phyloP scores from a whole-genome alignment of 2,329 filamentous ascomycete genomes.

The Colletotrichum nymphaeae region DNA sequence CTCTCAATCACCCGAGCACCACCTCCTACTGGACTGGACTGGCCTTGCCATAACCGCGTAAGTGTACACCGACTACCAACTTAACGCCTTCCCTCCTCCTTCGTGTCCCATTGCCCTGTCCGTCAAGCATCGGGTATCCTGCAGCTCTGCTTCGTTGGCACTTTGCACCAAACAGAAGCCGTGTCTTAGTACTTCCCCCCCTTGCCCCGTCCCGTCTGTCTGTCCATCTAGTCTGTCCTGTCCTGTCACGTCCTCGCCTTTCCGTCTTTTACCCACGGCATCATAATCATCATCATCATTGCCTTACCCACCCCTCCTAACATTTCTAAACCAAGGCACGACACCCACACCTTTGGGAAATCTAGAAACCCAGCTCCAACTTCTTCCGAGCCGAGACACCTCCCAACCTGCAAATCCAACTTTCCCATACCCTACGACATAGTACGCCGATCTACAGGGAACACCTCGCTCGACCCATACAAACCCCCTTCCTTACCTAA shows the following conservation, averaged over 20 bases:
- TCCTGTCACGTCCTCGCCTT: neutral
- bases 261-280: conserved; percentile 2
- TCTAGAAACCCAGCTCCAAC: neutral
- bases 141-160: conserved; percentile 19
- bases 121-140: neutral
- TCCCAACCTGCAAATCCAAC: neutral
- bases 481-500: conserved; percentile 20
- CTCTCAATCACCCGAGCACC: conserved; percentile 25
- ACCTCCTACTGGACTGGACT: conserved; percentile 24
- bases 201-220: neutral
- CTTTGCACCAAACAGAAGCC: conserved; percentile 1
- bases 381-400: neutral
- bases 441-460: conserved; percentile 25
- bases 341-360: conserved; percentile 15
- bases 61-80: conserved; percentile 4
- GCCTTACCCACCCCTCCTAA: conserved; percentile 25
- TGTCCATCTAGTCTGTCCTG: neutral
- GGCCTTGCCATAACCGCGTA: conserved; percentile 11
- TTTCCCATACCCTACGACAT: conserved; percentile 22
- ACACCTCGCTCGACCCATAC: conserved; percentile 21
- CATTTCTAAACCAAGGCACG: conserved; percentile 31
- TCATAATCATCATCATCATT: conserved; percentile 31
- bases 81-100: neutral
- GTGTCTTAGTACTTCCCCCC: neutral
- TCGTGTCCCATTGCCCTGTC: neutral